Base-by-base conservation (phyloP, 1,284 basidiomycete species). In the Malassezia caprae region DNA sequence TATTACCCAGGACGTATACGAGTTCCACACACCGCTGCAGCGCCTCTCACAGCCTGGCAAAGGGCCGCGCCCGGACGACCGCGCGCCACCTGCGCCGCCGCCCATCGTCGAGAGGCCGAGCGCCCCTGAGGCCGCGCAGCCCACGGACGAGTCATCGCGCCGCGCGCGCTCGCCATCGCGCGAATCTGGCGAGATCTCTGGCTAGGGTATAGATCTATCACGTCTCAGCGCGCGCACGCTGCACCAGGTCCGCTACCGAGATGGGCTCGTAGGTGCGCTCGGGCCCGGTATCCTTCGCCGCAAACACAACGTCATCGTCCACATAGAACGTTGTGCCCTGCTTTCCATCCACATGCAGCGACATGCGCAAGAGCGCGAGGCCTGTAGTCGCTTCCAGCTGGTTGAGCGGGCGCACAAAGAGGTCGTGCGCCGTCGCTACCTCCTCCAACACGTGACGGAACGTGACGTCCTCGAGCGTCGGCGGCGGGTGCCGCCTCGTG, bases 371-470 rank as follows among this genome's bases (percentile, higher is more conserved):
- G 39, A 96, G 59, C 2, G 57, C 86, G 81, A 90, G 86, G 45
- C 90, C 83, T 10, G 87, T 88, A 40, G 77, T 79, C 61, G 85
- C 83, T 61, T 96, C 86, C 12, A 83, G 85, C 48, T 82, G 82
- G 3, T 89, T 88, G 3, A 85, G 83, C 2, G 90, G 87, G 42
- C 96, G 79, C 73, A 98, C 86, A 51, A 98, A 76, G 61, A 98
- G 76, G 76, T 98, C 90, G 72, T 87, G 83, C 21, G 82, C 77
- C 1, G 87, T 83, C 2, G 86, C 85, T 64, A 80, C 84, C 28
- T 96, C 90, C 72, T 96, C 90, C 41, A 90, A 88, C 51, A 98
- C 84, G 7, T 83, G 80, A 4, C 85, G 82, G 82, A 98, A 96
- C 0, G 89, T 90, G 63, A 78, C 11, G 74, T 47, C 46, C 8